A percentile compares a stretch with the other conserved stretches of the same genome.
Conservation (phyloP, 306 rosid genomes). For the Cicer bijugum region DNA sequence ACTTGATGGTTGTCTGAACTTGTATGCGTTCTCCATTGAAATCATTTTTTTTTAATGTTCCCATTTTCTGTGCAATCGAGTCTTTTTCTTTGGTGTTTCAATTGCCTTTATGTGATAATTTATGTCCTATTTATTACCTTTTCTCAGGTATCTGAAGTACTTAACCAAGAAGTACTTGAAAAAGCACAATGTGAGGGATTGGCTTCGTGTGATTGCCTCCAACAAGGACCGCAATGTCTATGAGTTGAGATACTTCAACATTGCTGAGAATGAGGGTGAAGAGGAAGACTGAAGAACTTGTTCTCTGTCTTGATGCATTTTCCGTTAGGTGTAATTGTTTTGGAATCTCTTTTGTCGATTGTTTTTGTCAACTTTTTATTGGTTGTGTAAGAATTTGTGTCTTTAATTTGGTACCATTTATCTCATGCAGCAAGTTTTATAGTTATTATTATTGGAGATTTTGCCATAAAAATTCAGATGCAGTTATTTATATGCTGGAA, state of each 20-base stretch:
- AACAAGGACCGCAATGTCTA: slow-evolving; percentile 86
- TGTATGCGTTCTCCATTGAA: not conserved
- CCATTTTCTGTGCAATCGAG: not conserved
- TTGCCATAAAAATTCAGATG: slow-evolving; percentile 6
- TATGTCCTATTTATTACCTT: not conserved
- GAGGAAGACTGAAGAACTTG: slow-evolving; percentile 69
- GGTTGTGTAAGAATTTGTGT: slow-evolving; percentile 40
- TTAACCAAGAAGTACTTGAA: slow-evolving; percentile 94
- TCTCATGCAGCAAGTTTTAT: slow-evolving; percentile 4
- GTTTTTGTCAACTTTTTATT: slow-evolving; percentile 42
- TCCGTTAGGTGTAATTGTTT: slow-evolving; percentile 37
- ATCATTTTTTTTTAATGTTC: not conserved
- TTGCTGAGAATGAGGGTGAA: slow-evolving; percentile 93
- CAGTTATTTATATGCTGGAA: not conserved
- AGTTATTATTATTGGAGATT: slow-evolving; percentile 38
- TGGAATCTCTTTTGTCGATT: slow-evolving; percentile 22
- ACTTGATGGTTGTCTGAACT: not conserved
- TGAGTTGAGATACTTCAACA: slow-evolving; percentile 93
- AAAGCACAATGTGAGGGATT: slow-evolving; percentile 93
- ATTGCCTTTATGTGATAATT: not conserved
- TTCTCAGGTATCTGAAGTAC: slow-evolving; percentile 75
- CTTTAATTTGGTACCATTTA: slow-evolving; percentile 37
- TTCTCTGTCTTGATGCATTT: slow-evolving; percentile 31
- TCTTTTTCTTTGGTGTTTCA: not conserved
- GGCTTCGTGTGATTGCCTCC: slow-evolving; percentile 92